Conservation (phyloP, 805 yeast genomes). For the Wickerhamiella qilinensis region DNA sequence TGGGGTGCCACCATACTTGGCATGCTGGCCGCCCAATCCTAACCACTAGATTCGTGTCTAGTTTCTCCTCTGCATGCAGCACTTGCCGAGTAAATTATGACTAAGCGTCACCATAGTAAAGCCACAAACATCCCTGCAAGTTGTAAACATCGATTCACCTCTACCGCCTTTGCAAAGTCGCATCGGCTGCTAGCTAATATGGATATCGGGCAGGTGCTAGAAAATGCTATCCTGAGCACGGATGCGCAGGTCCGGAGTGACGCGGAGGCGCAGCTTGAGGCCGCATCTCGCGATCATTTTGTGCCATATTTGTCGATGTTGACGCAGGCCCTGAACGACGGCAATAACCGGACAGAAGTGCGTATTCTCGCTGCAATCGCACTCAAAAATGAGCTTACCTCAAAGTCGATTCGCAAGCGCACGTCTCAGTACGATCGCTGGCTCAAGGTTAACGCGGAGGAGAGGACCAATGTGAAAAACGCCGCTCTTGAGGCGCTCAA, state of each 20-base stretch:
- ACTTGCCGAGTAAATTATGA: too few species aligned
- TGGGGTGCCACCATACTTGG: too few species aligned
- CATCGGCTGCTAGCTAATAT: slow-evolving; percentile 2
- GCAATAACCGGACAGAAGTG: slow-evolving; percentile 46
- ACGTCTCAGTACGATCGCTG: slow-evolving; percentile 55
- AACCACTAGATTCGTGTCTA: too few species aligned
- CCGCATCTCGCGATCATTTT: slow-evolving; percentile 60
- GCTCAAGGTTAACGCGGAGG: slow-evolving; percentile 39
- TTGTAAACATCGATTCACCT: too few species aligned
- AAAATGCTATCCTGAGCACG: slow-evolving; percentile 59
- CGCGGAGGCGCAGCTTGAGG: slow-evolving; percentile 64
- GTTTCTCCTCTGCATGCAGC: too few species aligned
- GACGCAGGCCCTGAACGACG: slow-evolving; percentile 55
- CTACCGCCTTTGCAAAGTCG: too few species aligned
- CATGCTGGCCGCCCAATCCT: too few species aligned
- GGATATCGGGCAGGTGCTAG: slow-evolving; percentile 57
- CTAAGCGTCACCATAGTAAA: too few species aligned
- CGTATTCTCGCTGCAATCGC: slow-evolving; percentile 83
- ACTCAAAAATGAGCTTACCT: slow-evolving; percentile 71
- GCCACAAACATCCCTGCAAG: too few species aligned
- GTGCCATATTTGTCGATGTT: slow-evolving; percentile 52
- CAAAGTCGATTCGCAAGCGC: slow-evolving; percentile 55
- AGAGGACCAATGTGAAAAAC: slow-evolving; percentile 50
- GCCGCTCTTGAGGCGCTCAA: slow-evolving; percentile 44
- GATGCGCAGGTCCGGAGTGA: slow-evolving; percentile 35